These are phyloP conservation scores for Platanus orientalis DNA, from an alignment of 164 flowering plant genomes.

Conservation along the genomic window DNA sequence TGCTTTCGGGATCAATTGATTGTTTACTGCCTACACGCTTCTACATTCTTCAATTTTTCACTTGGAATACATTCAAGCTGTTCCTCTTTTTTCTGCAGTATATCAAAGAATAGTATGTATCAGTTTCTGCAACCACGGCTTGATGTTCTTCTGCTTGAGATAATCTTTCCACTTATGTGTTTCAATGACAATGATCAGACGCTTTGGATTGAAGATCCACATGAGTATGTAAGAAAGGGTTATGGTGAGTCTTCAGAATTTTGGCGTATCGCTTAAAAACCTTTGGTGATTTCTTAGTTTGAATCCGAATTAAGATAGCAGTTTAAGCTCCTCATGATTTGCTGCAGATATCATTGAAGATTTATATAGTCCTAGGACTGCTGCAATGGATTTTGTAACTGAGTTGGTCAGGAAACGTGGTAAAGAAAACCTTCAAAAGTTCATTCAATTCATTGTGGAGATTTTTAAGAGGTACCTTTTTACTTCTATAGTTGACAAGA, in stretches of 20 bases:
- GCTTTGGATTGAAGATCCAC: conserved; percentile 99
- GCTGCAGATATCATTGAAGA: conserved; percentile 95
- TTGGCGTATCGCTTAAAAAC: not conserved
- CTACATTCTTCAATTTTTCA: not conserved
- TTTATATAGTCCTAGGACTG: conserved; percentile 94
- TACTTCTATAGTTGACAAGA: not conserved
- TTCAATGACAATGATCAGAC: conserved; percentile 92
- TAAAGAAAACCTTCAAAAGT: conserved; percentile 92
- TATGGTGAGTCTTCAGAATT: conserved; percentile 62
- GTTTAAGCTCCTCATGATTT: conserved; percentile 11
- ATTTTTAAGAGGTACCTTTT: conserved; percentile 63
- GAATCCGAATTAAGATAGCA: not conserved
- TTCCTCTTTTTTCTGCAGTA: conserved; percentile 41
- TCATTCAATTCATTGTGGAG: conserved; percentile 82
- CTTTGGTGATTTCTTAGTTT: not conserved
- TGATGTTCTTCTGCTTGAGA: conserved; percentile 86
- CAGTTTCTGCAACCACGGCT: conserved; percentile 80
- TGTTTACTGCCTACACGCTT: not conserved
- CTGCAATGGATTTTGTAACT: conserved; percentile 97
- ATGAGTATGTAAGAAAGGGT: conserved; percentile 98
- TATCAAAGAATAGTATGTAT: conserved; percentile 86
- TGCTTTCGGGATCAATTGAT: not conserved
- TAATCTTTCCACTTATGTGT: conserved; percentile 97
- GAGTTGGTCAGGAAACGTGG: conserved; percentile 97
- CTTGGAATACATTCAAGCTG: not conserved